A percentile compares a stretch with the other conserved stretches of the same genome.
Conservation (phyloP, 2,329 filamentous ascomycete species). For the Zasmidium cellare region DNA sequence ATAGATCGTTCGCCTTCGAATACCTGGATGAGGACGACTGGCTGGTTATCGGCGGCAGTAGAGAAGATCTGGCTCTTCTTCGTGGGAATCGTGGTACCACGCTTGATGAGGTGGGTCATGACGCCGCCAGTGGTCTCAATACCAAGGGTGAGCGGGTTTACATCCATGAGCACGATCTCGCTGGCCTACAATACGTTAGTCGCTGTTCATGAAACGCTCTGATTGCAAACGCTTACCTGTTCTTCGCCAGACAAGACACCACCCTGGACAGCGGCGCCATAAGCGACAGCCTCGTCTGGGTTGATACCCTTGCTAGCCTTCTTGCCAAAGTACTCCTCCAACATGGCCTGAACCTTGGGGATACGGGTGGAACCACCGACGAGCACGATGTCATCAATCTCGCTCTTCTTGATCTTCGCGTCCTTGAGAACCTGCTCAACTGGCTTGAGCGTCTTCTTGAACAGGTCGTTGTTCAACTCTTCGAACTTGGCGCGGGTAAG, state of each 20-base stretch:
- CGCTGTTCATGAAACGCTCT: background rate
- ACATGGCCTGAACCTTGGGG: constrained; percentile 90
- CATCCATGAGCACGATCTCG: constrained; percentile 91
- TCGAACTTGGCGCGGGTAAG: constrained; percentile 99
- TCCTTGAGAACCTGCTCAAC: constrained; percentile 99
- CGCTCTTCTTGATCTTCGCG: constrained; percentile 92
- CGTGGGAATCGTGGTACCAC: constrained; percentile 97
- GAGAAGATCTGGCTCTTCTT: constrained; percentile 99
- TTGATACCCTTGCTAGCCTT: constrained; percentile 99
- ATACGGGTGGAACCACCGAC: constrained; percentile 99
- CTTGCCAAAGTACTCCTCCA: constrained; percentile 98
- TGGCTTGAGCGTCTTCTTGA: constrained; percentile 99
- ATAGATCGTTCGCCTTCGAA: constrained; percentile 87
- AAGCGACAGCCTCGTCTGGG: constrained; percentile 98
- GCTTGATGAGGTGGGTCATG: constrained; percentile 97
- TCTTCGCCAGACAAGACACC: constrained; percentile 90
- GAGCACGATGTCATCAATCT: constrained; percentile 94
- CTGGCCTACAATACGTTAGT: constrained; percentile 63
- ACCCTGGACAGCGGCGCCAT: constrained; percentile 94
- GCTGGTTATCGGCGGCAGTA: constrained; percentile 96
- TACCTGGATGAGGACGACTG: constrained; percentile 97
- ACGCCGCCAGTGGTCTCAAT: constrained; percentile 98
- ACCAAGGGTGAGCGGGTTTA: constrained; percentile 94
- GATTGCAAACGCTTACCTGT: constrained; percentile 36
- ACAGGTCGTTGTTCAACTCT: constrained; percentile 97